A percentile compares a stretch with the other conserved stretches of the same genome.
Conservation (phyloP, 108 stramenopile species). For the Schizochytrium sp. region DNA sequence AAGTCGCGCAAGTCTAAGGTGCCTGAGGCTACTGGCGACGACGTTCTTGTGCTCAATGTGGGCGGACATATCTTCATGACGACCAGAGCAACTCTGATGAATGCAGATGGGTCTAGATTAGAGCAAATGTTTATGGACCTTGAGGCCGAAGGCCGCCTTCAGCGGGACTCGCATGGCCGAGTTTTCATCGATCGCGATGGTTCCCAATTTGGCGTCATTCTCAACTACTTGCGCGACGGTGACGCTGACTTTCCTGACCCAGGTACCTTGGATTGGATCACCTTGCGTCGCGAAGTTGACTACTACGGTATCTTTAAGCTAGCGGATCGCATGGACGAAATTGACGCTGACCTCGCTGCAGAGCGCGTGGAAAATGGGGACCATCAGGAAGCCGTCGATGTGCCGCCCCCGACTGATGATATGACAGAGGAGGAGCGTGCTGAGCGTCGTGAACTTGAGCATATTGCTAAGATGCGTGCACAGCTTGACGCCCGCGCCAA, state of each 20-base stretch:
- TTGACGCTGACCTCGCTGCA: slow-evolving; percentile 1
- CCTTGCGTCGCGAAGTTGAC: slow-evolving; percentile 26
- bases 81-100: slow-evolving; percentile 25
- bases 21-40: not conserved
- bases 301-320: slow-evolving; percentile 22
- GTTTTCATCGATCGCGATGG: slow-evolving; percentile 44
- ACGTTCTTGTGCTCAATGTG: slow-evolving; percentile 55
- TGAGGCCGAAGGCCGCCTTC: not conserved
- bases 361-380: slow-evolving; percentile 6
- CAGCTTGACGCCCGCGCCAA: slow-evolving; percentile 45
- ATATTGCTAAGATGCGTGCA: slow-evolving; percentile 36
- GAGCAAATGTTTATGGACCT: not conserved
- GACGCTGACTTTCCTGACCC: slow-evolving; percentile 47
- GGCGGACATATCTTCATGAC: slow-evolving; percentile 52
- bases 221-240: slow-evolving; percentile 38
- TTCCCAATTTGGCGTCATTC: slow-evolving; percentile 23
- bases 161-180: slow-evolving; percentile 36
- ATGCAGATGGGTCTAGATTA: not conserved
- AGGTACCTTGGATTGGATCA: slow-evolving; percentile 7
- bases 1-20: not conserved
- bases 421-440: slow-evolving; percentile 56
- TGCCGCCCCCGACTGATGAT: slow-evolving; percentile 31
- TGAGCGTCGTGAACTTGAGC: slow-evolving; percentile 46
- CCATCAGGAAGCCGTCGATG: not conserved
- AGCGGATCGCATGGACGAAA: slow-evolving; percentile 12